These are phyloP conservation scores for Lathyrus sativus DNA, from an alignment of 306 rosid genomes.

Conservation along the genomic window DNA sequence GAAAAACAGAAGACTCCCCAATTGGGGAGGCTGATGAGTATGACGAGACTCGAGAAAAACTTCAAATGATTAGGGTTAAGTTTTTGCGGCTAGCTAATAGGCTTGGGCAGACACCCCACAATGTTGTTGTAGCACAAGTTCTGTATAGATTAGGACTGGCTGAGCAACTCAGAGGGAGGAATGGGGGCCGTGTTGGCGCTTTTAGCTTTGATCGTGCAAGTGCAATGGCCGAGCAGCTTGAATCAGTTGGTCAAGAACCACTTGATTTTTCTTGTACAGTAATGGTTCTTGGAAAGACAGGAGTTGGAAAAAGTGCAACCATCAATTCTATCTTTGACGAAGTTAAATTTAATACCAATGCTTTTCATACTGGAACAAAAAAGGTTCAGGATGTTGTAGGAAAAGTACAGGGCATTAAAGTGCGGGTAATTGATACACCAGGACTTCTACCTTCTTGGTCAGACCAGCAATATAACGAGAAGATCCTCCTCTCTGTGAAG, in stretches of 20 bases:
- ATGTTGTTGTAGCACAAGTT: conserved; percentile 97
- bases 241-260: conserved; percentile 88
- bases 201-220: conserved; percentile 98
- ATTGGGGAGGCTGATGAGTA: conserved; percentile 82
- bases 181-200: conserved; percentile 96
- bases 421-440: conserved; percentile 92
- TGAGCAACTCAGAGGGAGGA: conserved; percentile 93
- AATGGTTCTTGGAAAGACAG: conserved; percentile 95
- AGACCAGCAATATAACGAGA: conserved; percentile 85
- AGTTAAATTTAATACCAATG: conserved; percentile 81
- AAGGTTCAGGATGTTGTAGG: conserved; percentile 98
- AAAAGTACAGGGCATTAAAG: conserved; percentile 92
- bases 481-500: conserved; percentile 79
- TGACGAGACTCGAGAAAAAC: conserved; percentile 94
- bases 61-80: conserved; percentile 95
- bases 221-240: conserved; percentile 98
- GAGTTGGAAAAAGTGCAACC: conserved; percentile 97
- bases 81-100: conserved; percentile 89
- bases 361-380: conserved; percentile 88
- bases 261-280: conserved; percentile 95
- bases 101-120: conserved; percentile 98
- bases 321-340: conserved; percentile 97
- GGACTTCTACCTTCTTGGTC: conserved; percentile 92
- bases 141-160: conserved; percentile 95
- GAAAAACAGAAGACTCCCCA: conserved; percentile 69